Percentiles rank a stretch among this genome's conserved stretches.
These are phyloP conservation scores for Glutinoglossum americanum DNA, from an alignment of 495 filamentous ascomycete genomes.

Conservation along the genomic window DNA sequence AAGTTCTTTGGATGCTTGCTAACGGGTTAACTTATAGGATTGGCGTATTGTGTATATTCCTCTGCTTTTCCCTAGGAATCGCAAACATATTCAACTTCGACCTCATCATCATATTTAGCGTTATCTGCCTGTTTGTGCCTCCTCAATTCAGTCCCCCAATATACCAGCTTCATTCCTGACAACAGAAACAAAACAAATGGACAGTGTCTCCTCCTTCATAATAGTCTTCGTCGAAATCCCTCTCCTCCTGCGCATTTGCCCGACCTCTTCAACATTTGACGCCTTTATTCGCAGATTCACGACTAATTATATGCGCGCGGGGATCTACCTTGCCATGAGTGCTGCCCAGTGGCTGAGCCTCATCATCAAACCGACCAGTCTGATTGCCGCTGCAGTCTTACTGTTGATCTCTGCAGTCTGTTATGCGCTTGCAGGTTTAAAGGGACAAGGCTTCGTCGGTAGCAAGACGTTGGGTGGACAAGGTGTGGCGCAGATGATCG, in stretches of 20 bases:
- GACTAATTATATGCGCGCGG: conserved; percentile 94
- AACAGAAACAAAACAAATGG: not conserved
- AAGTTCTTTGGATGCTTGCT: not conserved
- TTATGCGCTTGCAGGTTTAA: conserved; percentile 68
- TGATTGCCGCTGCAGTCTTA: conserved; percentile 74
- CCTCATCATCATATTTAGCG: conserved; percentile 57
- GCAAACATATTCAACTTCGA: conserved; percentile 62
- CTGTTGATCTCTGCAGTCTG: conserved; percentile 56
- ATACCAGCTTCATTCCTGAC: not conserved
- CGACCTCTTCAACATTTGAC: conserved; percentile 79
- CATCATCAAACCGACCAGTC: conserved; percentile 29
- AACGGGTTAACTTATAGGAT: conserved; percentile 36
- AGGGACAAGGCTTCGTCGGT: conserved; percentile 81
- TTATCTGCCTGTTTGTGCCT: conserved; percentile 59
- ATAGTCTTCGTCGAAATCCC: conserved; percentile 96
- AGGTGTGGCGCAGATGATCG: conserved; percentile 96
- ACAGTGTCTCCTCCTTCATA: conserved; percentile 56
- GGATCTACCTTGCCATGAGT: conserved; percentile 64
- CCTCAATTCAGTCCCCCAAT: not conserved
- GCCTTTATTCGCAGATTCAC: conserved; percentile 76
- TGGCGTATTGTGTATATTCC: conserved; percentile 78
- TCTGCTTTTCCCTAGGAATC: conserved; percentile 89
- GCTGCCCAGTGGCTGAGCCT: conserved; percentile 67
- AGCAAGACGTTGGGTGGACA: conserved; percentile 94
- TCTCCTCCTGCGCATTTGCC: conserved; percentile 91